Evolutionary conservation across 768 basidiomycete genomes (phyloP), one percentile per base, ranked within the genome.

Genomic region (Phaeotremella skinneri): DNA sequence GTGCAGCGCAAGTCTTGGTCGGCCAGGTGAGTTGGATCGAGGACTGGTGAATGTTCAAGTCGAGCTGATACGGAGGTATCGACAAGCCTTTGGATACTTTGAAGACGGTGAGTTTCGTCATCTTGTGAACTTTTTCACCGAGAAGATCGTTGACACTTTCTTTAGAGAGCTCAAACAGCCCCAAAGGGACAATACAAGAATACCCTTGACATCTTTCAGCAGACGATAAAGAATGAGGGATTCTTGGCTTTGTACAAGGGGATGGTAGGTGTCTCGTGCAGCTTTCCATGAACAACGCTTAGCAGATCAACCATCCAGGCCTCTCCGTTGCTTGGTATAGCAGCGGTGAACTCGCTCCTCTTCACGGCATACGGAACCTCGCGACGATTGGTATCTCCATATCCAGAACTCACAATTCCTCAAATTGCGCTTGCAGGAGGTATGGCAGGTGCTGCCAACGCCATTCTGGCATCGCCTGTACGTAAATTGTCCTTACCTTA

Each of bases 1-100:
- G 94, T n/a, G 91, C 91, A 1, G 87, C 90, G 0, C 94, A 98
- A 69, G 93, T 98, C 13, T 80, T 97, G 11, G 88, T 92, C n/a
- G 91, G 93, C 2, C 93, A 94, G 66, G 91, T 91, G 53, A 52
- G 79, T 69, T 5, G 1, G 25, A 11, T 29, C n/a, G 23, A 13
- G 23, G 13, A n/a, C 45, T 48, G 21, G 45, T 26, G 16, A 9
- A n/a, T 26, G 45, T 9, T 11, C 9, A n/a, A 9, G 25, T 7
- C 7, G 34, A 37, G 34, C 20, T 47, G 20, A 7, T 9, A 11
- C 45, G 45, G 20, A 26, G 45, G 7, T 7, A n/a, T n/a, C 9
- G 45, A 3, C 3, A 56, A 76, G 73, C 75, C 75, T 31, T 45
- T 76, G 20, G 75, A 76, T 62, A 76, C 75, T 20, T 49, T 76